Conservation (phyloP, 352 stramenopile species). For the Globisporangium ultimum region DNA sequence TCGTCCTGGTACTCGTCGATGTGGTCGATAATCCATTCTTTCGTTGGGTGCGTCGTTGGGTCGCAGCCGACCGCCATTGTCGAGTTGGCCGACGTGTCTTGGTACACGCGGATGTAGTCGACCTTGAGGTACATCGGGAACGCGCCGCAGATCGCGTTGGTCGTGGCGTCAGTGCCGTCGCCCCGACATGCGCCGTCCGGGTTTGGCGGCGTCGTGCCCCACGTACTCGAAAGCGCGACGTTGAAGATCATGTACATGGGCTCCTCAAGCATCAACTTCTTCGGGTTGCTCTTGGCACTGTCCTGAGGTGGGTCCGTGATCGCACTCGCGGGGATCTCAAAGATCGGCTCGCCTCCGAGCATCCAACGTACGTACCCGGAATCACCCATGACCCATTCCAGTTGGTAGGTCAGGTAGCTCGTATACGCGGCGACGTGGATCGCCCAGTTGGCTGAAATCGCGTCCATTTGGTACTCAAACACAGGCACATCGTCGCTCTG, state of each 20-base stretch:
- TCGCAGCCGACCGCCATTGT: constrained; percentile 26
- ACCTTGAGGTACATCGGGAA: constrained; percentile 68
- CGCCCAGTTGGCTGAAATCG: constrained; percentile 90
- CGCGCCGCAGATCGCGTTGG: constrained; percentile 37
- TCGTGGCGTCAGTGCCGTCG: constrained; percentile 15
- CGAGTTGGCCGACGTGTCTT: constrained; percentile 29
- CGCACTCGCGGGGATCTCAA: constrained; percentile 69
- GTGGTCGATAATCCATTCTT: constrained; percentile 31
- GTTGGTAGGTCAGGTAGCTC: constrained; percentile 31
- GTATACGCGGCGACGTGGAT: constrained; percentile 63
- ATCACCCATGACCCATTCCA: constrained; percentile 32
- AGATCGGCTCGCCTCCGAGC: constrained; percentile 81
- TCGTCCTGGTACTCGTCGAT: constrained; percentile 26
- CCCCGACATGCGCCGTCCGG: constrained; percentile 22
- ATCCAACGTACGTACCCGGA: constrained; percentile 53
- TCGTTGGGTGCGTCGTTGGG: constrained; percentile 27
- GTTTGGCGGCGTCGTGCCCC: constrained; percentile 36
- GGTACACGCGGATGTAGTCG: constrained; percentile 86
- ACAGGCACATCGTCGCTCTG: constrained; percentile 24
- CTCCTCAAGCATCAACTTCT: constrained; percentile 47
- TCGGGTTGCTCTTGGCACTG: constrained; percentile 47
- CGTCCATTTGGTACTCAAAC: constrained; percentile 89
- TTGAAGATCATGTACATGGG: constrained; percentile 62
- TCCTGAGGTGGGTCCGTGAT: constrained; percentile 55
- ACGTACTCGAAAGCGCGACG: constrained; percentile 36